phyloP scores from a whole-genome alignment of 257 asterid species.

The Solanum pinnatisectum region DNA sequence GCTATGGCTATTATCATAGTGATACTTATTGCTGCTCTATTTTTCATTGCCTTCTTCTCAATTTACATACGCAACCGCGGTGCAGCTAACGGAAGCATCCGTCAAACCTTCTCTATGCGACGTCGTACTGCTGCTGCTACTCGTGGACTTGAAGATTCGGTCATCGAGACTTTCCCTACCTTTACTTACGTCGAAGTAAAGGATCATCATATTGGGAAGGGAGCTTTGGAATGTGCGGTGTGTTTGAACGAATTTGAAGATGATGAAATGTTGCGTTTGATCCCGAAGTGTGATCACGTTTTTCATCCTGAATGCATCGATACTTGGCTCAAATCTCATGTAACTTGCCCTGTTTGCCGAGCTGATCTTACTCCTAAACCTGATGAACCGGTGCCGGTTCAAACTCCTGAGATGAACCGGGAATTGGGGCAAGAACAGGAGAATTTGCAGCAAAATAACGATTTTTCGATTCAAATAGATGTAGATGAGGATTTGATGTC shows the following conservation, averaged over 20 bases:
- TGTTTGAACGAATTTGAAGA: constrained; percentile 85
- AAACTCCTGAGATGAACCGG: background rate
- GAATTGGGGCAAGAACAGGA: background rate
- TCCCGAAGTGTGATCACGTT: constrained; percentile 89
- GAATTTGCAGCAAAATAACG: constrained; percentile 11
- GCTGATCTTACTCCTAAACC: constrained; percentile 43
- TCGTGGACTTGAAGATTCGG: constrained; percentile 58
- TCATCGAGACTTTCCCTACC: constrained; percentile 68
- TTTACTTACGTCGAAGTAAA: constrained; percentile 77
- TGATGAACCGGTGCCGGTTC: constrained; percentile 16
- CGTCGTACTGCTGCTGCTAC: constrained; percentile 20
- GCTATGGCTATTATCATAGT: constrained; percentile 78
- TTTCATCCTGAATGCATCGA: constrained; percentile 89
- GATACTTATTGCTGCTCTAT: constrained; percentile 57
- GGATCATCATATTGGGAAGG: constrained; percentile 76
- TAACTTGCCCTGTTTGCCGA: constrained; percentile 92
- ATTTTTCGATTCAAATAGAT: constrained; percentile 28
- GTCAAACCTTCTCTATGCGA: constrained; percentile 32
- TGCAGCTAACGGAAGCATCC: constrained; percentile 14
- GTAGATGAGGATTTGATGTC: constrained; percentile 1
- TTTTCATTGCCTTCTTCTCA: constrained; percentile 74
- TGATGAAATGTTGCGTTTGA: constrained; percentile 60
- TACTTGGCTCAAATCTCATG: constrained; percentile 80
- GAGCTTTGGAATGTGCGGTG: constrained; percentile 78
- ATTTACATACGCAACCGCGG: constrained; percentile 81